phyloP scores from a whole-genome alignment of 1,284 basidiomycete genomes.

The Stygiomarasmius scandens region DNA sequence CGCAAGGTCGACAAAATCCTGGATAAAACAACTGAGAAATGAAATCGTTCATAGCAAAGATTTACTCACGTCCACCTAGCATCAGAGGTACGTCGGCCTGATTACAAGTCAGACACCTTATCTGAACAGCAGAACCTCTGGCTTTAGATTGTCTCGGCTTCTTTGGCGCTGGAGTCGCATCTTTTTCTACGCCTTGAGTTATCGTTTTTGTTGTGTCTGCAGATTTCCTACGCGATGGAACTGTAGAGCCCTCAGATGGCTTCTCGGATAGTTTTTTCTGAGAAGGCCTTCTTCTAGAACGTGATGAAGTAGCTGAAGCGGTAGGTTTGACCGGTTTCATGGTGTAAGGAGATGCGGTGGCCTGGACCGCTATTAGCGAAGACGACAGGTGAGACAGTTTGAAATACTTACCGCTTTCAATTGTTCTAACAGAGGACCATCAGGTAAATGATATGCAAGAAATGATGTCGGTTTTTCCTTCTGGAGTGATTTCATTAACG shows the following conservation, averaged over 20 bases:
- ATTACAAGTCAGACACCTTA: slow-evolving; percentile 62
- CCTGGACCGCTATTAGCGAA: slow-evolving; percentile 33
- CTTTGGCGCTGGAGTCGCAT: not conserved
- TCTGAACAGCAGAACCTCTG: slow-evolving; percentile 34
- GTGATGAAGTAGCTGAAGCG: slow-evolving; percentile 20
- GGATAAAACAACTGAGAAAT: slow-evolving; percentile 10
- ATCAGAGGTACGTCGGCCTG: slow-evolving; percentile 72
- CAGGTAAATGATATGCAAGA: slow-evolving; percentile 57
- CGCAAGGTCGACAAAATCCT: slow-evolving; percentile 66
- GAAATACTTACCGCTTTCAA: slow-evolving; percentile 52
- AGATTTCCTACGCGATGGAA: slow-evolving; percentile 8
- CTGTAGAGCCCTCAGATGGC: too few species aligned
- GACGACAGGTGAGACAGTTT: not conserved
- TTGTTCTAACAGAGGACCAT: slow-evolving; percentile 57
- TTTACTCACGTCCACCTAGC: slow-evolving; percentile 64
- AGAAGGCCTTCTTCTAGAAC: slow-evolving; percentile 15
- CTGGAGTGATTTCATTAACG: slow-evolving; percentile 8
- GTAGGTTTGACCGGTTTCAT: slow-evolving; percentile 56
- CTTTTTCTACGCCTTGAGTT: not conserved
- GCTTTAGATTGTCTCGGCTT: slow-evolving; percentile 22
- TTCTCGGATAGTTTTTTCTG: slow-evolving; percentile 20
- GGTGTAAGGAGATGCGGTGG: slow-evolving; percentile 46
- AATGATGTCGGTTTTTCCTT: slow-evolving; percentile 46
- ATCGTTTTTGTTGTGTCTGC: not conserved
- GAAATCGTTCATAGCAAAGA: not conserved